Evolutionary conservation across 2,329 filamentous ascomycete species (phyloP), one percentile per base, ranked within the genome.

Genomic region (Epichloe hybrida): DNA sequence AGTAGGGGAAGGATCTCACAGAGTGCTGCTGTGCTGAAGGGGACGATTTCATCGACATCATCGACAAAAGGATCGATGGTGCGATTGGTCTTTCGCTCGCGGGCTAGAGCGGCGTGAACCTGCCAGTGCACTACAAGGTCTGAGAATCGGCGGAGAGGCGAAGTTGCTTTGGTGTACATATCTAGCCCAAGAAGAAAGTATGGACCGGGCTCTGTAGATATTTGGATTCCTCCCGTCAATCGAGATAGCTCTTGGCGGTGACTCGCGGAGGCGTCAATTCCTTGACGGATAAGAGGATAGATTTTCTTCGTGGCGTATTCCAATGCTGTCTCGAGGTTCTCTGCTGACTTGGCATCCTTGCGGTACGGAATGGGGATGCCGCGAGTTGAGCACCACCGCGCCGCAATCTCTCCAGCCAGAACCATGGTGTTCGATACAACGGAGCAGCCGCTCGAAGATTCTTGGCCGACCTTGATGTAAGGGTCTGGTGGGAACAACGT

Each of bases 101-200:
- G 64, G 13, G 68, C 66, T 35, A 85, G 65, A 9, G 77, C 74
- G 2, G 74, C 75, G 58, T 83, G 75, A 54, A 85, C 77, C 62
- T 85, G 81, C 78, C 79, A 84, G 65, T 84, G 81, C 2, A 77
- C 72, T 35, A 85, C 61, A 45, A 85, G 66, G 62, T 86, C 82
- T 5, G 70, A 65, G 63, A 75, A 84, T 42, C 82, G 75, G 36
- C 82, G 78, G n/a, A 86, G 70, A 17, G 82, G 82, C 47, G 77
- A 82, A 7, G 82, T 85, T 39, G 75, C 75, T 56, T 81, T 83
- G 52, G 76, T 68, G 62, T 84, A 83, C 66, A 77, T 75, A 50
- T 79, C 71, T 2, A 76, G 60, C 17, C 81, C 82, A 52, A 84
- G 70, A 43, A 74, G 69, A 53, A 77, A 72, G 63, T 83, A 75